Conservation (phyloP, 2,329 filamentous ascomycete species). For the Paracoccidioides lutzii region DNA sequence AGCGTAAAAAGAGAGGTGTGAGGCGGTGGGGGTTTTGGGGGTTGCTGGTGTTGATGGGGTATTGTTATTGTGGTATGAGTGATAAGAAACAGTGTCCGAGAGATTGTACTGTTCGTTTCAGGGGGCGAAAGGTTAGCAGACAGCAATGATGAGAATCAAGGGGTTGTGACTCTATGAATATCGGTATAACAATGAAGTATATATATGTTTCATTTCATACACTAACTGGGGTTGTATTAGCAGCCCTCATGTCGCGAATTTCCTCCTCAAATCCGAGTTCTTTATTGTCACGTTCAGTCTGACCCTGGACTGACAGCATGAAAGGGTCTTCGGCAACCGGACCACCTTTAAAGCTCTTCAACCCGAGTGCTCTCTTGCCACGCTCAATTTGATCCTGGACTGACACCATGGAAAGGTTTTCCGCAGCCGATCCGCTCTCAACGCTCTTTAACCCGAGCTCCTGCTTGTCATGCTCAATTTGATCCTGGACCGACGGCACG, state of each 20-base stretch:
- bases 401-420: background rate
- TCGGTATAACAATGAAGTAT: no score
- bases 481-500: background rate
- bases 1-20: conserved; percentile 5
- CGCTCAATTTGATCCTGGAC: background rate
- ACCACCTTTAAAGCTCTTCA: conserved; percentile 2
- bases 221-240: background rate
- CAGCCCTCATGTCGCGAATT: background rate
- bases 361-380: background rate
- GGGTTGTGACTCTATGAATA: no score
- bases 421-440: background rate
- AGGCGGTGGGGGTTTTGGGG: background rate
- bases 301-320: background rate
- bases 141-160: background rate
- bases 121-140: background rate
- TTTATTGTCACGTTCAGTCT: background rate
- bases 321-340: background rate
- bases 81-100: background rate
- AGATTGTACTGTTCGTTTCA: background rate
- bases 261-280: background rate
- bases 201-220: background rate
- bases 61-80: background rate
- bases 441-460: background rate
- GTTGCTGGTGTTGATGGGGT: background rate
- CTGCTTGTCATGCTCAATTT: background rate